A percentile compares a stretch with the other conserved stretches of the same genome.
phyloP scores from a whole-genome alignment of 2,329 filamentous ascomycete genomes.

The Fusarium sp. region DNA sequence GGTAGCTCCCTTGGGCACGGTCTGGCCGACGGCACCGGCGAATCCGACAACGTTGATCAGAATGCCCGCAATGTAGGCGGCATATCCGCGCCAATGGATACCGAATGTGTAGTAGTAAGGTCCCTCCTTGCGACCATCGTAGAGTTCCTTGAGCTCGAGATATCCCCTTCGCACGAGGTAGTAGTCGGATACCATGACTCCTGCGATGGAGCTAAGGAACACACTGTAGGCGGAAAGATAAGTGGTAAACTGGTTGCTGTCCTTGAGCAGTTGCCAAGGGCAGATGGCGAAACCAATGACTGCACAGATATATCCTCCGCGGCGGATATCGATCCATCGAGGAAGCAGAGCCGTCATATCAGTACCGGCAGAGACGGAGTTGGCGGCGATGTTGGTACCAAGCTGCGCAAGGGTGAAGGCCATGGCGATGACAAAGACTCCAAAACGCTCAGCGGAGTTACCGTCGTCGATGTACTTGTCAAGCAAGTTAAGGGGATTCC shows the following conservation, averaged over 20 bases:
- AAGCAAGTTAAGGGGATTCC: conserved; percentile 78
- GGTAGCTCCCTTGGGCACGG: conserved; percentile 80
- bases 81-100: conserved; percentile 86
- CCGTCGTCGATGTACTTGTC: conserved; percentile 77
- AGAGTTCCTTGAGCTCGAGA: conserved; percentile 81
- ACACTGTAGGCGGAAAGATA: conserved; percentile 94
- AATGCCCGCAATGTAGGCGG: conserved; percentile 85
- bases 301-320: conserved; percentile 89
- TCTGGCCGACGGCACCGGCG: conserved; percentile 78
- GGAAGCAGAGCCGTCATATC: conserved; percentile 86
- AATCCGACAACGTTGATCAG: conserved; percentile 94
- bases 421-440: conserved; percentile 78
- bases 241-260: conserved; percentile 86
- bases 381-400: conserved; percentile 89
- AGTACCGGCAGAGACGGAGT: conserved; percentile 85
- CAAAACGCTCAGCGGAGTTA: conserved; percentile 75
- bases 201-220: conserved; percentile 92
- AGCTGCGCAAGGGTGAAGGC: conserved; percentile 84
- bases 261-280: conserved; percentile 82
- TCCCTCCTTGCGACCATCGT: conserved; percentile 73
- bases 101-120: conserved; percentile 82
- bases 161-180: conserved; percentile 88
- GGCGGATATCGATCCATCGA: conserved; percentile 84
- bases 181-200: conserved; percentile 92
- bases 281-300: conserved; percentile 85